Conservation (phyloP, 2,329 filamentous ascomycete genomes). For the Alternaria angustiovoidea region DNA sequence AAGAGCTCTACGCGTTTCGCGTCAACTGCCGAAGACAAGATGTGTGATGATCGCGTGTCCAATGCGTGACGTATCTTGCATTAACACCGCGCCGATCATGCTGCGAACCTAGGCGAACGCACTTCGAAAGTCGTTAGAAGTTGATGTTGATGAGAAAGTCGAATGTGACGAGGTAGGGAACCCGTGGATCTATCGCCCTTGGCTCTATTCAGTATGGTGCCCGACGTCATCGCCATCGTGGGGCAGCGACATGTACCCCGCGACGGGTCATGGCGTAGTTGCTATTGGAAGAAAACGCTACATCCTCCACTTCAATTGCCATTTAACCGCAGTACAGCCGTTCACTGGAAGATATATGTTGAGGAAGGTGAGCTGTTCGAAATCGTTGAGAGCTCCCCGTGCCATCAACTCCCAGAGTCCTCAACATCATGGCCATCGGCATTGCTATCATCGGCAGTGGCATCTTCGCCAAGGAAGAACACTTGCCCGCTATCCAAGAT, state of each 20-base stretch:
- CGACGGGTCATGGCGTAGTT: slow-evolving; percentile 7
- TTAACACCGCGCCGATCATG: background rate
- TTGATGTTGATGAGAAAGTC: background rate
- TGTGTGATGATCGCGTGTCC: background rate
- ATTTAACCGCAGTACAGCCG: slow-evolving; percentile 29
- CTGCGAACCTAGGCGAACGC: background rate
- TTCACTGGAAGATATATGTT: slow-evolving; percentile 1
- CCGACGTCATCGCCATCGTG: slow-evolving; percentile 27
- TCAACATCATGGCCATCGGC: slow-evolving; percentile 50
- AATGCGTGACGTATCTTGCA: background rate
- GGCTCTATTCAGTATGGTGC: slow-evolving; percentile 21
- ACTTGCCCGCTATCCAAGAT: slow-evolving; percentile 69
- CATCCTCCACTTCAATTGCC: slow-evolving; percentile 15
- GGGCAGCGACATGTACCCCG: slow-evolving; percentile 22
- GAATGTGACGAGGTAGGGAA: slow-evolving; percentile 4
- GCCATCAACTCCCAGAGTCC: background rate
- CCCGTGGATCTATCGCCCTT: slow-evolving; percentile 19
- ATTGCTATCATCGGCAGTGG: slow-evolving; percentile 70
- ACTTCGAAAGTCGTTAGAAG: background rate
- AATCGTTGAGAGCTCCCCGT: background rate
- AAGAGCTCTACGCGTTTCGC: background rate
- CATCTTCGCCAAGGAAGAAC: slow-evolving; percentile 68
- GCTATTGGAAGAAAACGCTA: slow-evolving; percentile 17
- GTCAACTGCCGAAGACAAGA: background rate
- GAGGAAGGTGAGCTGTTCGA: background rate